phyloP scores from a whole-genome alignment of 352 stramenopile species.

The Phytophthora quininea region DNA sequence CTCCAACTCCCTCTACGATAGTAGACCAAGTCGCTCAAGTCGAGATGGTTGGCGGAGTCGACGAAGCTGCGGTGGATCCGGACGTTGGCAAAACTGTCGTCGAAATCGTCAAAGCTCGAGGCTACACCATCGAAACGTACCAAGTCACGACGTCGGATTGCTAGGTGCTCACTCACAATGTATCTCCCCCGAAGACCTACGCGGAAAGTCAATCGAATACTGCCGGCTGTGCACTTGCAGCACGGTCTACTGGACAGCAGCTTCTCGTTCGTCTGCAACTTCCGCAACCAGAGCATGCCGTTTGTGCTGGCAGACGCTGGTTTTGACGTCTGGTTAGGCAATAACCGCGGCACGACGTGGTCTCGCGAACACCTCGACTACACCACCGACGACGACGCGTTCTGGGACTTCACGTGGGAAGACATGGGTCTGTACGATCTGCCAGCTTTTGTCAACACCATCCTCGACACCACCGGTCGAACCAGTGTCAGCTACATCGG shows the following conservation, averaged over 20 bases:
- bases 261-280: slow-evolving; percentile 66
- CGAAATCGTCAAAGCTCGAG: slow-evolving; percentile 40
- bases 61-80: too few relatives aligned
- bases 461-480: slow-evolving; percentile 41
- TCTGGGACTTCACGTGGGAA: slow-evolving; percentile 67
- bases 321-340: slow-evolving; percentile 69
- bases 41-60: too few relatives aligned
- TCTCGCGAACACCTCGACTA: slow-evolving; percentile 53
- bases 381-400: slow-evolving; percentile 36
- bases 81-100: slow-evolving; percentile 30
- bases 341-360: slow-evolving; percentile 68
- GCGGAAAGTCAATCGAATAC: slow-evolving; percentile 35
- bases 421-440: slow-evolving; percentile 62
- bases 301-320: slow-evolving; percentile 59
- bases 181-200: slow-evolving; percentile 51
- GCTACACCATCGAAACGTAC: slow-evolving; percentile 57
- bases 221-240: slow-evolving; percentile 47
- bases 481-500: slow-evolving; percentile 57
- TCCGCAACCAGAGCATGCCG: slow-evolving; percentile 54
- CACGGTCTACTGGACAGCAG: slow-evolving; percentile 64
- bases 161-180: slow-evolving; percentile 63
- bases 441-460: slow-evolving; percentile 53
- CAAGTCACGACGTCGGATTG: slow-evolving; percentile 48
- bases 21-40: too few relatives aligned
- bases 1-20: too few relatives aligned